Evolutionary conservation across 805 yeast genomes (phyloP), one percentile per base, ranked within the genome.

Genomic region (Tetrapisispora phaffii): DNA sequence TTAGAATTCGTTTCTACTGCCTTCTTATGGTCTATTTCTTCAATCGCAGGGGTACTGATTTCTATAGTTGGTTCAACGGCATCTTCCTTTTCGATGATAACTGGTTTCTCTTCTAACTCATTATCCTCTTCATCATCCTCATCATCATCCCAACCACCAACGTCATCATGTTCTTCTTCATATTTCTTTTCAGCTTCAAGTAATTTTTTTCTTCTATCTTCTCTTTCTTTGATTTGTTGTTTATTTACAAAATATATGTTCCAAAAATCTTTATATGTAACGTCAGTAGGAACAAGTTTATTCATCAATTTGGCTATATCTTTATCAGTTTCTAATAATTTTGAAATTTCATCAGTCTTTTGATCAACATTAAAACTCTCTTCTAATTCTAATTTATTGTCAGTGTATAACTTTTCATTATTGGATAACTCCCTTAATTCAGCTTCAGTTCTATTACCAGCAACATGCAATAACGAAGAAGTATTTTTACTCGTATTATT

Each of bases 251-350:
- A 82, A 63, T 85, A 88, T 29, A 80, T 72, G 38, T 69, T 66
- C 97, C 97, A 89, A 62, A 89, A 89, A 39, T 69, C 68, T 22
- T 73, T 67, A 54, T 80, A 82, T 3, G 76, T 56, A 32, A 81
- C 63, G 52, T 73, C 60, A 7, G 71, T 74, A 0, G 95, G 95
- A 1, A 88, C 95, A 7, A 87, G 59, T 24, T 67, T 65, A 45
- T 77, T 75, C 77, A 78, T 77, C 34, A 84, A 62, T 28, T 65
- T 65, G 22, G 69, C 65, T 48, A 87, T 72, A 21, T 77, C 74
- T 4, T 76, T 70, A 51, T 77, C 73, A 43, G 66, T 58, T 17
- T 67, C 63, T 42, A 82, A 62, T 36, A 79, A 67, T 1, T 59
- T 55, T 2, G 77, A 57, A 41, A 81, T 75, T 42, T 72, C 73